A percentile compares a stretch with the other conserved stretches of the same genome.
Conservation (phyloP, 495 filamentous ascomycete species). For the Trichocladium uniseriatum region DNA sequence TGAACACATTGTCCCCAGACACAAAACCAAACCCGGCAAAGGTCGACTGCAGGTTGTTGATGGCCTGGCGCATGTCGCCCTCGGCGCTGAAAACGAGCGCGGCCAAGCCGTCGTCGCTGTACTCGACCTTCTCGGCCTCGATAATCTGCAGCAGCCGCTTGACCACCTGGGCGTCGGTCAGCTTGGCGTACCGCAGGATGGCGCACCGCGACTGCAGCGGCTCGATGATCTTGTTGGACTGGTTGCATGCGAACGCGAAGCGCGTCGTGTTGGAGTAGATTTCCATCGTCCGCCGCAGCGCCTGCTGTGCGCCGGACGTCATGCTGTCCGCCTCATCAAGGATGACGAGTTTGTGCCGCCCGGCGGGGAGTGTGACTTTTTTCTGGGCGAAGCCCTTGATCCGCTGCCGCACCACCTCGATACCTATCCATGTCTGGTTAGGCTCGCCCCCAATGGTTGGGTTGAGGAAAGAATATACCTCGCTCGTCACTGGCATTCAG, state of each 20-base stretch:
- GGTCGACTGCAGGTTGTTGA: slow-evolving; percentile 97
- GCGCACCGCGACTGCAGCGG: slow-evolving; percentile 93
- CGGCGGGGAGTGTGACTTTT: slow-evolving; percentile 88
- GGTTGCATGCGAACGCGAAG: slow-evolving; percentile 98
- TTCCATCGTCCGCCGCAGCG: slow-evolving; percentile 94
- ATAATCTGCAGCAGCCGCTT: slow-evolving; percentile 85
- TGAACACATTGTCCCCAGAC: slow-evolving; percentile 95
- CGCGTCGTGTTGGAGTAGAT: slow-evolving; percentile 95
- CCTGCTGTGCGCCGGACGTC: slow-evolving; percentile 94
- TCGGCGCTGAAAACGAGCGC: slow-evolving; percentile 95
- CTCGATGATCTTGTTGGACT: slow-evolving; percentile 99
- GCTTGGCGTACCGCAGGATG: slow-evolving; percentile 85
- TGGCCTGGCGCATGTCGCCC: slow-evolving; percentile 97
- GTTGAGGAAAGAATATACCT: no score
- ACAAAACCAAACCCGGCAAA: slow-evolving; percentile 95
- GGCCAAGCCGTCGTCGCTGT: slow-evolving; percentile 88
- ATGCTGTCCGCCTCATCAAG: slow-evolving; percentile 97
- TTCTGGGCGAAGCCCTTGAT: slow-evolving; percentile 99
- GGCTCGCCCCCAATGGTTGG: not conserved
- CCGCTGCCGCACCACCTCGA: slow-evolving; percentile 95
- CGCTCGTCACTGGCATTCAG: slow-evolving; percentile 94
- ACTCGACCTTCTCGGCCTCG: slow-evolving; percentile 75
- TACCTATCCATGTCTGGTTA: slow-evolving; percentile 42
- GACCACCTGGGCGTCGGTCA: slow-evolving; percentile 89
- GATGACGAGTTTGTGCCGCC: slow-evolving; percentile 92